Base-by-base conservation (phyloP, 208 protist genomes). In the Trypanosoma avium region DNA sequence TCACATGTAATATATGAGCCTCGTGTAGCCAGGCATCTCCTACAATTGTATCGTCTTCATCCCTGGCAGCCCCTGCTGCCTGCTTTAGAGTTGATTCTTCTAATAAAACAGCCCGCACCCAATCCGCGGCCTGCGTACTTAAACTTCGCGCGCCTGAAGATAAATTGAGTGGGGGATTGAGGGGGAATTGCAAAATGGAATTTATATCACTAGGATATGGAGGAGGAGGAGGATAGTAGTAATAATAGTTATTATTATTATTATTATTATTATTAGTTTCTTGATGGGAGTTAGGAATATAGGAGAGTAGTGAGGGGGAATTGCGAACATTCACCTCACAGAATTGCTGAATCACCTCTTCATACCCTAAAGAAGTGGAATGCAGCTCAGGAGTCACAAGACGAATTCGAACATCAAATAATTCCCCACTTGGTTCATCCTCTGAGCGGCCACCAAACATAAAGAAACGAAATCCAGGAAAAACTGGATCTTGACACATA, bases 361-460 rank as follows among this genome's bases (percentile, higher is more conserved):
- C 42, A 57, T 49, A 10, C 47, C 21, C 50, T 71, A 75, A 73
- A 60, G 62, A 67, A 67, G 1, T 57, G 64, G 70, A 47, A 65
- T 56, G 36, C 67, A 40, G 7, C 72, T 62, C 26, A 64, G 75
- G 21, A 68, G 58, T 19, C 17, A 29, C 30, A 26, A 62, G 47
- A 49, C 27, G 27, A 50, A 78, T 60, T 58, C 73, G 75, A 3
- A 86, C 56, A 38, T 86, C 71, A 43, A 81, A 84, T 36, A 90
- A 47, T 32, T 90, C 83, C 2, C 75, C 79, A 42, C 64, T 70
- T 26, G 77, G 60, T 8, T 76, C 67, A 60, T 90, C 80, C 32
- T 74, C 77, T 8, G 49, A 61, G 38, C 83, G 79, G 52, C 83
- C 83, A 24, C 83, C 80, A 57, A 76, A 74, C 30, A 90, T 54